Evolutionary conservation across 192 early-diverging fungal genomes (phyloP).

Genomic region (Powellomyces hirtus): DNA sequence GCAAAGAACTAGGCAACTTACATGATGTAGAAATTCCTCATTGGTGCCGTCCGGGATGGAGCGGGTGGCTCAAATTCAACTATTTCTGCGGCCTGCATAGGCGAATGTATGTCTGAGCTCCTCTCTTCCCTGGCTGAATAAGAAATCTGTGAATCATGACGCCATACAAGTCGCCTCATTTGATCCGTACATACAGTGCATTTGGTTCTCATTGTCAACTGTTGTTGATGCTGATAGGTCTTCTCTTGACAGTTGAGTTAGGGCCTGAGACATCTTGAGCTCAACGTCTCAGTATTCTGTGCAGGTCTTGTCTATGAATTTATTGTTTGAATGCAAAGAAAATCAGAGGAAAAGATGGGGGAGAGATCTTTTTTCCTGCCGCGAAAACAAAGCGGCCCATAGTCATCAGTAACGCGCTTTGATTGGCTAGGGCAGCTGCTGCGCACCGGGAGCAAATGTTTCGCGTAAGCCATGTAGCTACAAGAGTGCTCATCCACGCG

Average conservation of each 20-base stretch:
- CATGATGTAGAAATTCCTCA: constrained; percentile 32
- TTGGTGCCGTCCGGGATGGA: constrained; percentile 2
- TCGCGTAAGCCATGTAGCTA: no score
- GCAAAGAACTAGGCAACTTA: not conserved
- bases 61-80: not conserved
- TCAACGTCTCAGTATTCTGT: not conserved
- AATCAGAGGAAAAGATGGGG: not conserved
- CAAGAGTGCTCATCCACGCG: no score
- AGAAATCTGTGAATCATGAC: no score
- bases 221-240: not conserved
- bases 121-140: no score
- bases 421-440: not conserved
- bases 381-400: not conserved
- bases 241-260: not conserved
- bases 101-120: no score
- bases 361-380: not conserved
- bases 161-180: no score
- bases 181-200: no score
- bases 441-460: no score
- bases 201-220: not conserved
- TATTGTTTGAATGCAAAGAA: not conserved
- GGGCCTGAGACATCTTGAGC: not conserved
- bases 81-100: no score
- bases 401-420: not conserved
- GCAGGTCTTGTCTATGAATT: not conserved